Percentiles rank a stretch among this genome's conserved stretches.
Evolutionary conservation across 2,329 filamentous ascomycete genomes (phyloP).

Genomic region (Penicillium sp.): DNA sequence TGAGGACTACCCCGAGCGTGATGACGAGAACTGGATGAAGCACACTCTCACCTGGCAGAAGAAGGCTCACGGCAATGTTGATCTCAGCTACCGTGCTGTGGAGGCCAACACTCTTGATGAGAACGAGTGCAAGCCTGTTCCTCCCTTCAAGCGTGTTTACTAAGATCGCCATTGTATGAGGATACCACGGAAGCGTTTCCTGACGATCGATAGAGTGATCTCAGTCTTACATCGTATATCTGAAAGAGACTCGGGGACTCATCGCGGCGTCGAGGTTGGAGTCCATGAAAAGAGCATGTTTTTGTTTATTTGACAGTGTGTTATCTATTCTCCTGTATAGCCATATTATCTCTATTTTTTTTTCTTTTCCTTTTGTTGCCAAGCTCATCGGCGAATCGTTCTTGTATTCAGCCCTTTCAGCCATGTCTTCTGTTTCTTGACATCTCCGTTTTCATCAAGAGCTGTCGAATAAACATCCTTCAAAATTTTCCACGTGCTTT

Average conservation of each 20-base stretch:
- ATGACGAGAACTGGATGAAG: slow-evolving; percentile 99
- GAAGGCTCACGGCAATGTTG: slow-evolving; percentile 77
- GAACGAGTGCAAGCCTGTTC: slow-evolving; percentile 91
- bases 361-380: slow-evolving; percentile 3
- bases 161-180: slow-evolving; percentile 24
- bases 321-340: slow-evolving; percentile 36
- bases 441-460: slow-evolving; percentile 14
- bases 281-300: slow-evolving; percentile 27
- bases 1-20: slow-evolving; percentile 92
- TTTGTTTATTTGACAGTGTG: slow-evolving; percentile 27
- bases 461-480: background rate
- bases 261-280: slow-evolving; percentile 12
- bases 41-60: slow-evolving; percentile 96
- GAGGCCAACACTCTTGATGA: slow-evolving; percentile 81
- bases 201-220: slow-evolving; percentile 9
- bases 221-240: slow-evolving; percentile 1
- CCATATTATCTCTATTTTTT: slow-evolving; percentile 28
- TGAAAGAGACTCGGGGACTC: slow-evolving; percentile 4
- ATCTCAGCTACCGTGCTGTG: slow-evolving; percentile 80
- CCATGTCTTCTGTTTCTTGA: slow-evolving; percentile 20
- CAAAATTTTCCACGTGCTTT: too few species aligned
- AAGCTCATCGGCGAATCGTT: slow-evolving; percentile 28
- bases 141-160: slow-evolving; percentile 76
- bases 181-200: slow-evolving; percentile 18
- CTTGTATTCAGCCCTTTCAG: slow-evolving; percentile 26